Conservation (phyloP, 371 early-diverging fungal species). For the Syncephalastrum monosporum region DNA sequence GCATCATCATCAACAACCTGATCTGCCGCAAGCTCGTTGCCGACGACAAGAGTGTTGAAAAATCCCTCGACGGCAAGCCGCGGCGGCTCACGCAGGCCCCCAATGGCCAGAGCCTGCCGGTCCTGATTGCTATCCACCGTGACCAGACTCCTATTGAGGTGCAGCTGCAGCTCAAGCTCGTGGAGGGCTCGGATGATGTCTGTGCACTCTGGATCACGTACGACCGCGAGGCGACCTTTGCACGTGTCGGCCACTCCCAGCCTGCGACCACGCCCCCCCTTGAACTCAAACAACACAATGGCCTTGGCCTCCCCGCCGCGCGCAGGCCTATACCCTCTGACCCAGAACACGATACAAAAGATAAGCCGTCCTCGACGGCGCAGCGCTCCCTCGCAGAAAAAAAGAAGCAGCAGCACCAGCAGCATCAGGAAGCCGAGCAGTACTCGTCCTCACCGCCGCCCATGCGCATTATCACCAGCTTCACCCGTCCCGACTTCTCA, state of each 20-base stretch:
- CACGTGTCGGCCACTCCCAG: conserved; percentile 34
- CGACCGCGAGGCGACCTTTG: conserved; percentile 57
- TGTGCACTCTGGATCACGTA: conserved; percentile 73
- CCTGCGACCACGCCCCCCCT: conserved; percentile 7
- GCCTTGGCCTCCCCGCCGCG: conserved; percentile 16
- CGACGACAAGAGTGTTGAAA: conserved; percentile 8
- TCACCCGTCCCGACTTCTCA: conserved; percentile 16
- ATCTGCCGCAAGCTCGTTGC: conserved; percentile 33
- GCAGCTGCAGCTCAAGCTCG: conserved; percentile 62
- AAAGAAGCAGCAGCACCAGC: conserved; percentile 9
- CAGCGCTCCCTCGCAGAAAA: no score
- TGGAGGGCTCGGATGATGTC: conserved; percentile 50
- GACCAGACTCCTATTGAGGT: conserved; percentile 64
- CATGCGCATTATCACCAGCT: conserved; percentile 12
- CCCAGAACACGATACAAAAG: neutral
- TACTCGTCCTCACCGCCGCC: conserved; percentile 1
- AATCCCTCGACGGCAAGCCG: neutral
- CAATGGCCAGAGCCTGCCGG: conserved; percentile 43
- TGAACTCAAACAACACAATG: conserved; percentile 21
- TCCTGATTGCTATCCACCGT: conserved; percentile 61
- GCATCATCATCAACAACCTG: conserved; percentile 36
- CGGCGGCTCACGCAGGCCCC: conserved; percentile 32
- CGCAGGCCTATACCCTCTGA: conserved; percentile 4
- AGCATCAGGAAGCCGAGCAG: neutral
- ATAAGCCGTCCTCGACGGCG: neutral